Percentiles rank a stretch among this genome's conserved stretches.
Conservation (phyloP, 129 eudicot genomes). For the Smallanthus sonchifolius region DNA sequence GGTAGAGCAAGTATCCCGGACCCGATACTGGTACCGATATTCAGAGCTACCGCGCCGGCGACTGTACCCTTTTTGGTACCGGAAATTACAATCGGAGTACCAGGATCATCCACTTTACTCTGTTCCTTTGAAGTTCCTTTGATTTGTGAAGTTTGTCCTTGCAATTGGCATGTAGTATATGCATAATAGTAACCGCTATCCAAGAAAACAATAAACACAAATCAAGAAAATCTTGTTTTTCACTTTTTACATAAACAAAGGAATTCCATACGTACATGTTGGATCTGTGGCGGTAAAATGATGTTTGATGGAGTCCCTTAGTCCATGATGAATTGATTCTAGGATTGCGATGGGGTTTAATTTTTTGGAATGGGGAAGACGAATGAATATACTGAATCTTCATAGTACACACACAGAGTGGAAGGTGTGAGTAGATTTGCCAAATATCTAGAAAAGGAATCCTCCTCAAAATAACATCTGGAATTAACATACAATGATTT, state of each 20-base stretch:
- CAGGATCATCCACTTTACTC: conserved; percentile 30
- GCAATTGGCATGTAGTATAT: conserved; percentile 24
- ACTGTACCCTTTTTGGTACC: conserved; percentile 51
- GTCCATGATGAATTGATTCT: conserved; percentile 22
- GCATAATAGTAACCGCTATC: conserved; percentile 19
- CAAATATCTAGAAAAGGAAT: conserved; percentile 33
- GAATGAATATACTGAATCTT: conserved; percentile 37
- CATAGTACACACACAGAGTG: conserved; percentile 24
- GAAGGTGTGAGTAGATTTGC: conserved; percentile 14
- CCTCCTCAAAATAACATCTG: background rate
- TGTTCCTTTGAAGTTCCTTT: conserved; percentile 26
- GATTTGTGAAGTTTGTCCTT: conserved; percentile 24
- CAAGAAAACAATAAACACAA: conserved; percentile 14
- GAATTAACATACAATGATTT: background rate
- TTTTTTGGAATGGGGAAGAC: conserved; percentile 21
- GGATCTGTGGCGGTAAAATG: conserved; percentile 28
- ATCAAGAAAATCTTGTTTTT: background rate
- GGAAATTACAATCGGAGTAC: conserved; percentile 15
- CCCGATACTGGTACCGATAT: conserved; percentile 82
- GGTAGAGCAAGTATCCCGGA: conserved; percentile 94
- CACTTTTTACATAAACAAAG: background rate
- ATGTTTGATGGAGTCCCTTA: conserved; percentile 12
- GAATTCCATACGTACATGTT: conserved; percentile 35
- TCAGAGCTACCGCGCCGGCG: conserved; percentile 80
- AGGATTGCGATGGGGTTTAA: conserved; percentile 11